These are phyloP conservation scores for Ganoderma sinense DNA, from an alignment of 1,284 basidiomycete genomes.

Conservation along the genomic window DNA sequence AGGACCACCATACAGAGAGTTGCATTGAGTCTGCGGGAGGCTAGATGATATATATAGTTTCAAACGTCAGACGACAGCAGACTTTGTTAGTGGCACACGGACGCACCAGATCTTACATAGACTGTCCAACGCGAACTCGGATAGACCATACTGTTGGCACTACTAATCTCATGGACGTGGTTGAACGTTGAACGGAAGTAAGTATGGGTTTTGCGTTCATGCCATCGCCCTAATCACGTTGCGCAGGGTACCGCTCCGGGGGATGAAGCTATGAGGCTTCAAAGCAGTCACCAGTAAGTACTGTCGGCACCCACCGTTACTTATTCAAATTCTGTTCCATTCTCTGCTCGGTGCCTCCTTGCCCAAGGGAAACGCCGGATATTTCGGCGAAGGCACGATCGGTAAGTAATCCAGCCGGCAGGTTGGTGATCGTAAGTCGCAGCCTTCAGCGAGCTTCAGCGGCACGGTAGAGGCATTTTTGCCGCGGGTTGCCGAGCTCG, in stretches of 20 bases:
- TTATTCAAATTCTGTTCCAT: too few relatives aligned
- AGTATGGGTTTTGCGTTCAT: neutral
- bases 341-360: too few relatives aligned
- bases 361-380: too few relatives aligned
- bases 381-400: too few relatives aligned
- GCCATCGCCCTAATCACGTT: too few relatives aligned
- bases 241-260: too few relatives aligned
- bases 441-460: too few relatives aligned
- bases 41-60: neutral
- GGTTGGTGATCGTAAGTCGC: neutral
- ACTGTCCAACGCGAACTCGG: neutral
- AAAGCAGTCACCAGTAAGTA: too few relatives aligned
- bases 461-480: too few relatives aligned
- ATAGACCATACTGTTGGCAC: neutral
- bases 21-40: neutral
- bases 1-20: neutral
- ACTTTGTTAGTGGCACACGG: neutral
- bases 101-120: neutral
- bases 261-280: too few relatives aligned
- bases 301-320: neutral
- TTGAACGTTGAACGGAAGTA: neutral
- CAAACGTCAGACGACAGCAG: neutral
- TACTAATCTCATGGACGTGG: neutral
- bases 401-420: neutral
- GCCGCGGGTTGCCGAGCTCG: too few relatives aligned